Conservation (phyloP, 73 alveolate species). For the Paraurostyla sp. region DNA sequence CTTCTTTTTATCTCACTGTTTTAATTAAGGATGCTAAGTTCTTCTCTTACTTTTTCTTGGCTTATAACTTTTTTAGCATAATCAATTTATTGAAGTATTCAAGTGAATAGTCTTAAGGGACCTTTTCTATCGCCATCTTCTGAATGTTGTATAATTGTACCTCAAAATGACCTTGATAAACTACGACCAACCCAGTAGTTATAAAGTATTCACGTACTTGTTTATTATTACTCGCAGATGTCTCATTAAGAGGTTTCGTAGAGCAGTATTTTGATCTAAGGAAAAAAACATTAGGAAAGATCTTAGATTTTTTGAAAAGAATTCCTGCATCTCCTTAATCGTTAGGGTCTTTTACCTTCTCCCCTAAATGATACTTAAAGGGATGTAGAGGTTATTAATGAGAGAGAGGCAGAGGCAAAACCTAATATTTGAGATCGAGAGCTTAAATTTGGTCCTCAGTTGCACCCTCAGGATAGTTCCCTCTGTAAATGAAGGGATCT, state of each 20-base stretch:
- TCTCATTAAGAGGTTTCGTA: background rate
- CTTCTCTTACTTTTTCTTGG: slow-evolving; percentile 67
- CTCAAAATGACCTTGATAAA: slow-evolving; percentile 5
- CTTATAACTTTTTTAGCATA: slow-evolving; percentile 44
- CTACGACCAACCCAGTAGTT: slow-evolving; percentile 69
- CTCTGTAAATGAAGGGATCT: slow-evolving; percentile 33
- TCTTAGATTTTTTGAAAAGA: background rate
- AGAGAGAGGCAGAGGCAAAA: background rate
- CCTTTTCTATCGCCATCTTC: slow-evolving; percentile 42
- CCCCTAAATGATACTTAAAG: slow-evolving; percentile 4
- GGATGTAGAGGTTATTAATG: background rate
- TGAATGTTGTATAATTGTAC: slow-evolving; percentile 61
- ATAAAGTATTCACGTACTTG: slow-evolving; percentile 43
- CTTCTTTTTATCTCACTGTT: slow-evolving; percentile 42
- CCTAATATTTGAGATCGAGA: background rate
- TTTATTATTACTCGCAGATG: background rate
- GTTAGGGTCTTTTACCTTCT: slow-evolving; percentile 33
- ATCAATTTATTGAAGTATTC: slow-evolving; percentile 62
- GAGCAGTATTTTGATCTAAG: slow-evolving; percentile 49
- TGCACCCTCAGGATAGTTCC: slow-evolving; percentile 34
- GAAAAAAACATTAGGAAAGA: slow-evolving; percentile 60
- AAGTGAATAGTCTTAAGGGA: slow-evolving; percentile 58
- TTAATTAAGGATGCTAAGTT: slow-evolving; percentile 40
- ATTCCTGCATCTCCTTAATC: slow-evolving; percentile 68
- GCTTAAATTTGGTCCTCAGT: slow-evolving; percentile 1